phyloP scores from a whole-genome alignment of 176 grass and related monocot species.

The barley (Hordeum vulgare) region MorexV3_pseudomolecules_assembly NC_058524.1:556066896-556067395 shows the following conservation, averaged over 20 bases:
- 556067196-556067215: conserved; percentile 20
- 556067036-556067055: too few species aligned
- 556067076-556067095: too few species aligned
- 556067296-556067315: conserved; percentile 6
- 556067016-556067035: too few species aligned
- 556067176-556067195: conserved; percentile 6
- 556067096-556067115: too few species aligned
- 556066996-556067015: too few species aligned
- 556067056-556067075: too few species aligned
- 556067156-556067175: background rate
- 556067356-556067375: background rate
- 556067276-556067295: conserved; percentile 9
- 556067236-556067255: conserved; percentile 4
- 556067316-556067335: background rate
- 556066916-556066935: background rate
- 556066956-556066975: conserved; percentile 33
- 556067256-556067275: conserved; percentile 3
- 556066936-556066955: conserved; percentile 22
- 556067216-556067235: conserved; percentile 16
- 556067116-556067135: too few species aligned
- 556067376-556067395: background rate
- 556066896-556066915: conserved; percentile 11
- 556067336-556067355: background rate
- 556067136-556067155: too few species aligned
- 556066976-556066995: background rate